Evolutionary conservation across 1,284 basidiomycete species (phyloP).

Genomic region (Ganoderma boninense): DNA sequence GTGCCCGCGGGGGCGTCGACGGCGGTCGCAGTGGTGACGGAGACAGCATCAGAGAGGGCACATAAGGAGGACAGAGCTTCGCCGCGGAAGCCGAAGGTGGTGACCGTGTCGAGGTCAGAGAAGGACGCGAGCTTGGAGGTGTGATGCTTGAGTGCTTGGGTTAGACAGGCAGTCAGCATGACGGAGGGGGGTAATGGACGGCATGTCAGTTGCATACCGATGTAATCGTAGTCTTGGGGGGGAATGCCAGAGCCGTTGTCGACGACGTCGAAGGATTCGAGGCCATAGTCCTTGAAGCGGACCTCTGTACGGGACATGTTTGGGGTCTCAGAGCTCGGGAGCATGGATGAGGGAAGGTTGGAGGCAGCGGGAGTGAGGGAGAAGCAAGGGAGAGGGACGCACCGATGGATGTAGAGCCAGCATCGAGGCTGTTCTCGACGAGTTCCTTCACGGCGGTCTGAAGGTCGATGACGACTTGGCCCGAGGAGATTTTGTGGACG

Average conservation of each 20-base stretch:
- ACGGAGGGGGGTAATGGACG: too few species aligned
- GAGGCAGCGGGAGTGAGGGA: too few species aligned
- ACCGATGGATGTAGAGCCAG: slow-evolving; percentile 16
- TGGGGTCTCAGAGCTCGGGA: background rate
- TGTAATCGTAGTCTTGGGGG: too few species aligned
- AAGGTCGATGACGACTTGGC: slow-evolving; percentile 95
- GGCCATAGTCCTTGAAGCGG: slow-evolving; percentile 89
- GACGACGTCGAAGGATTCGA: slow-evolving; percentile 39
- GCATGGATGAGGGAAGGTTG: background rate
- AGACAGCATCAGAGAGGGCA: slow-evolving; percentile 79
- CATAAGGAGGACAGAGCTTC: slow-evolving; percentile 96
- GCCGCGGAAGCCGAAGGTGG: slow-evolving; percentile 95
- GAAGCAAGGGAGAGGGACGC: background rate
- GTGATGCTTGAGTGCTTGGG: slow-evolving; percentile 78
- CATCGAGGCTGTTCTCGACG: slow-evolving; percentile 87
- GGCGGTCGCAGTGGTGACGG: slow-evolving; percentile 78
- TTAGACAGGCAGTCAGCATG: background rate
- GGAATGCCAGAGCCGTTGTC: too few species aligned
- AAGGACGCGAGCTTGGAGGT: slow-evolving; percentile 89
- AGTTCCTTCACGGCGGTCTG: slow-evolving; percentile 96
- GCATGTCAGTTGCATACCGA: too few species aligned
- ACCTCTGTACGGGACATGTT: slow-evolving; percentile 68
- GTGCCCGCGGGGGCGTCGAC: slow-evolving; percentile 81
- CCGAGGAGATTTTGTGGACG: slow-evolving; percentile 77
- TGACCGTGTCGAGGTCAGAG: slow-evolving; percentile 77